phyloP scores from a whole-genome alignment of 257 asterid genomes.

The Scutellaria minor region DNA sequence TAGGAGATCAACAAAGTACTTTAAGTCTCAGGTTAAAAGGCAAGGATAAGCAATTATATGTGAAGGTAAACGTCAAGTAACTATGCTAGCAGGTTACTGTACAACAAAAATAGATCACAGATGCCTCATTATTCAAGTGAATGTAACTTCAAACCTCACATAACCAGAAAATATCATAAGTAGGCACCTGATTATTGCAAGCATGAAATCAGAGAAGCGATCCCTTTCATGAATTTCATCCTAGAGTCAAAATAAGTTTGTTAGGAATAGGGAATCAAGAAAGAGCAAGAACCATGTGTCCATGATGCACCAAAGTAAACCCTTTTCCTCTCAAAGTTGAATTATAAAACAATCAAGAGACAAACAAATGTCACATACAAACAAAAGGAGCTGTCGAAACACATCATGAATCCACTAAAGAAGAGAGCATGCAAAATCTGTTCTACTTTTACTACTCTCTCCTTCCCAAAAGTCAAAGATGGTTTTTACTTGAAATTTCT shows the following conservation, averaged over 20 bases:
- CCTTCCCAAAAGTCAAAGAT: background rate
- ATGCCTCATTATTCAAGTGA: constrained; percentile 15
- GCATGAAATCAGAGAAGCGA: constrained; percentile 94
- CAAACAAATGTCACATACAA: background rate
- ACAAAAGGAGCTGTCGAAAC: constrained; percentile 4
- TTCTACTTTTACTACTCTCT: background rate
- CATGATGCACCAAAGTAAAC: background rate
- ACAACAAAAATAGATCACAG: constrained; percentile 9
- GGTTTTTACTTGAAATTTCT: background rate
- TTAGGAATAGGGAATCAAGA: constrained; percentile 28
- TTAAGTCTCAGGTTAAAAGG: background rate
- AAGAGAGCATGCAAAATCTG: background rate
- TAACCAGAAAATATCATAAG: constrained; percentile 27
- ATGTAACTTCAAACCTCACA: constrained; percentile 13
- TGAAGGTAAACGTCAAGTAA: constrained; percentile 11
- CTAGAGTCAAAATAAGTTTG: constrained; percentile 47
- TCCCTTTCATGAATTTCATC: constrained; percentile 99
- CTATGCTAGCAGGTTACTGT: background rate
- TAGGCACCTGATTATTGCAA: constrained; percentile 88
- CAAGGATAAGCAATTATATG: constrained; percentile 12
- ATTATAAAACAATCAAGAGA: background rate
- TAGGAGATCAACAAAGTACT: constrained; percentile 15
- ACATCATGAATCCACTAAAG: constrained; percentile 14
- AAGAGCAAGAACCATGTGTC: constrained; percentile 27
- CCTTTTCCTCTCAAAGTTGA: constrained; percentile 6